Evolutionary conservation across 2,329 filamentous ascomycete species (phyloP), one percentile per base, ranked within the genome.

Genomic region (Fragosphaeria purpurea): DNA sequence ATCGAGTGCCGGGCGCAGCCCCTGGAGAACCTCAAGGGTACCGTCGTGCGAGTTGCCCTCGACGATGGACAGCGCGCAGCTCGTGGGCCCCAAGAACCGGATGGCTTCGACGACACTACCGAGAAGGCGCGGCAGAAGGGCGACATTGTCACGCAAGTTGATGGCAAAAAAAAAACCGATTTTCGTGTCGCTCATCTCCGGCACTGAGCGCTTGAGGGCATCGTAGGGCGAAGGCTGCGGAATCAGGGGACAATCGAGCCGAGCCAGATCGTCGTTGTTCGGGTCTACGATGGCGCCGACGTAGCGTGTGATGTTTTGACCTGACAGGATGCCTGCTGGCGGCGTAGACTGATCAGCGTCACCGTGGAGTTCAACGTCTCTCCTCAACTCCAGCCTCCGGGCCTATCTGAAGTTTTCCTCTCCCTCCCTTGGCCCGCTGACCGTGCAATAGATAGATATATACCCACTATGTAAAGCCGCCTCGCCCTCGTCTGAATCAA

Each of bases 1-100:
- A 10, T 69, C 59, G 0, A 82, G 58, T 4, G 65, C 62, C 1
- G 63, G 57, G 1, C 59, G 60, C 6, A 81, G 58, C 0, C 64
- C 62, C 2, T 62, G 50, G 1, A 82, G 66, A 7, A 80, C 64
- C 37, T 77, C 73, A 37, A 59, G 67, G 0, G 77, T 80, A 5
- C 75, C 76, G 52, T 81, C 77, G 22, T 67, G 57, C 0, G 76
- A 80, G 56, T 74, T 67, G 10, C 77, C 76, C 55, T 80, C 77
- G 10, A 80, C 67, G 30, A 80, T 71, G 1, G 75, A 79, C 1
- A 81, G 61, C 0, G 69, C 72, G 56, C 75, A 80, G 48, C 67
- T 66, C 9, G 69, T 54, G 0, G 73, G 69, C 1, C 77, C 75
- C 0, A 81, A 32, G 6, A 53, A 55, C 6, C 43, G 47, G 33